A percentile compares a stretch with the other conserved stretches of the same genome.
Evolutionary conservation across 495 filamentous ascomycete species (phyloP).

Genomic region (Lepidopterella palustris): DNA sequence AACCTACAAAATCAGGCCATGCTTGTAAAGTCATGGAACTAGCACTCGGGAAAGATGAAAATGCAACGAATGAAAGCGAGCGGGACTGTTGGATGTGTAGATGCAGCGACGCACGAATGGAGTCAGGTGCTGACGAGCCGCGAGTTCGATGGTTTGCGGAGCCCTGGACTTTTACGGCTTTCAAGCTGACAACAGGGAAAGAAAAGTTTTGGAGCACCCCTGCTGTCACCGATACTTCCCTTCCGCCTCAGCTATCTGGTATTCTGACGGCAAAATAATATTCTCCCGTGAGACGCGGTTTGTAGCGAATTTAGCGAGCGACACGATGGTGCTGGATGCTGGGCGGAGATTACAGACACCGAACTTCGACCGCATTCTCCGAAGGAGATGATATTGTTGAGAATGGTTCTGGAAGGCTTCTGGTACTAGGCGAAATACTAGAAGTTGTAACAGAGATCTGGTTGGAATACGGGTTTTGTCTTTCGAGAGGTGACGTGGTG

Average conservation of each 20-base stretch:
- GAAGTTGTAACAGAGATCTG: too few species aligned
- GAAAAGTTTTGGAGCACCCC: too few species aligned
- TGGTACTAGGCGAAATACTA: too few species aligned
- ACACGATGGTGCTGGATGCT: background rate
- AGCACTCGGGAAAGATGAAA: background rate
- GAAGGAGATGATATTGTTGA: too few species aligned
- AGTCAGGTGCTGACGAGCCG: background rate
- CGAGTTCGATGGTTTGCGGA: background rate
- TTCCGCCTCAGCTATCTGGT: too few species aligned
- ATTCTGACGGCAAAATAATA: background rate
- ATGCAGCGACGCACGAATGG: background rate
- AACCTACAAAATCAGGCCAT: constrained; percentile 1
- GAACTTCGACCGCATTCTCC: too few species aligned
- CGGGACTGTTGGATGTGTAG: constrained; percentile 2
- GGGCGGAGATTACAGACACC: background rate
- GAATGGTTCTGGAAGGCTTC: too few species aligned
- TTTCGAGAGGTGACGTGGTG: background rate
- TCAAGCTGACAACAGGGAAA: background rate
- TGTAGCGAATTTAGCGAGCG: background rate
- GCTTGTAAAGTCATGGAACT: background rate
- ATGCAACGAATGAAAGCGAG: background rate
- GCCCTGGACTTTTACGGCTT: background rate
- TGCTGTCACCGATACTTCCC: too few species aligned
- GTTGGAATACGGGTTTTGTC: background rate
- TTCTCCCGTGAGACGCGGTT: background rate